Conservation (phyloP, 345 rosid genomes). For the Chamaenerion angustifolium region DNA sequence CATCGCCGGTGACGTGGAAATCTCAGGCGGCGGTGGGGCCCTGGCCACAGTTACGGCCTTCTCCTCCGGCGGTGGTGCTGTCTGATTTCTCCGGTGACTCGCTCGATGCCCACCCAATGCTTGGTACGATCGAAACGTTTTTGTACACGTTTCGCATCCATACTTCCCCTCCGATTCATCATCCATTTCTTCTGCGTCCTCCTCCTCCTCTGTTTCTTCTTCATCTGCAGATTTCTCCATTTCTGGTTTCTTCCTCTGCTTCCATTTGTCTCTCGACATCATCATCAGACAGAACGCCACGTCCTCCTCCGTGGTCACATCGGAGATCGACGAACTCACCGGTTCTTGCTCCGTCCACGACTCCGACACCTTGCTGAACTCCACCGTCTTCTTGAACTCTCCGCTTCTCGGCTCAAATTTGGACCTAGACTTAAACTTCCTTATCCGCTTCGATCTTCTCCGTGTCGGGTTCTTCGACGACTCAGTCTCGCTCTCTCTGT, state of each 20-base stretch:
- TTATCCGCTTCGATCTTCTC: slow-evolving; percentile 49
- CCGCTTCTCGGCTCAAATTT: not conserved
- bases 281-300: slow-evolving; percentile 90
- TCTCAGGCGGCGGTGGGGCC: slow-evolving; percentile 10
- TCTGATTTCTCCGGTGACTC: slow-evolving; percentile 46
- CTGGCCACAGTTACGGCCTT: not conserved
- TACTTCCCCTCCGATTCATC: slow-evolving; percentile 28
- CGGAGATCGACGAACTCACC: slow-evolving; percentile 63
- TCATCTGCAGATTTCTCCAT: slow-evolving; percentile 1
- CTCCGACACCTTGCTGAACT: slow-evolving; percentile 7
- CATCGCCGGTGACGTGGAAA: slow-evolving; percentile 24
- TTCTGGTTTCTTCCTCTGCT: slow-evolving; percentile 11
- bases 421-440: slow-evolving; percentile 5
- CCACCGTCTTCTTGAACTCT: slow-evolving; percentile 13
- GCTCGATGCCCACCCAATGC: slow-evolving; percentile 91
- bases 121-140: slow-evolving; percentile 76
- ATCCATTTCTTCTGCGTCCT: slow-evolving; percentile 16
- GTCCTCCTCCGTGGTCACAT: slow-evolving; percentile 68
- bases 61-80: slow-evolving; percentile 1
- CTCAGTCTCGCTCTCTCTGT: slow-evolving; percentile 73
- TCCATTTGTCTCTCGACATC: slow-evolving; percentile 84
- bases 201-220: slow-evolving; percentile 2
- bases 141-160: slow-evolving; percentile 75
- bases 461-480: slow-evolving; percentile 53
- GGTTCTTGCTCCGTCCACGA: slow-evolving; percentile 40